phyloP scores from a whole-genome alignment of 2,329 filamentous ascomycete genomes.

The Penicillium rolfsii region DNA sequence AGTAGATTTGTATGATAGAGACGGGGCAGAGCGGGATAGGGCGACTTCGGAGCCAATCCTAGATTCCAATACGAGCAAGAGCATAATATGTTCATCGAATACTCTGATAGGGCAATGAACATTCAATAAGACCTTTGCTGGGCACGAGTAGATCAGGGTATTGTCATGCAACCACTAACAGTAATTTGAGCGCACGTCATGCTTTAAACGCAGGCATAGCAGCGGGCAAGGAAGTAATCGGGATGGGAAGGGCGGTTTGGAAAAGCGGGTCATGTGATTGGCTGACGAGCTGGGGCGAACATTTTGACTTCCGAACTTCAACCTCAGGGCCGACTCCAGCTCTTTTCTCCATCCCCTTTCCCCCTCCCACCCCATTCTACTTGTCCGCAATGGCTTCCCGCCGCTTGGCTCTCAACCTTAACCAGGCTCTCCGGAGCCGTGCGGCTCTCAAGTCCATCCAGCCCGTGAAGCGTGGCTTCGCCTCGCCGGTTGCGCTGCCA shows the following conservation, averaged over 20 bases:
- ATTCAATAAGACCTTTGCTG: background rate
- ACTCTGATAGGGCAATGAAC: background rate
- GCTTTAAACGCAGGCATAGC: background rate
- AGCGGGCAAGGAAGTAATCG: conserved; percentile 37
- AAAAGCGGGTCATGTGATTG: conserved; percentile 52
- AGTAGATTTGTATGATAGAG: conserved; percentile 35
- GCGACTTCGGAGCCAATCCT: conserved; percentile 22
- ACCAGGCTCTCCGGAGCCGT: conserved; percentile 85
- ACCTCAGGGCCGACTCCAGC: conserved; percentile 44
- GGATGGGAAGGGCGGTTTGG: conserved; percentile 42
- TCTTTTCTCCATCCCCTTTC: conserved; percentile 55
- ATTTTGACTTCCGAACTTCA: conserved; percentile 52
- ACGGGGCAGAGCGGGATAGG: background rate
- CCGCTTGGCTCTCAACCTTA: conserved; percentile 93
- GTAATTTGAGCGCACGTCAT: background rate
- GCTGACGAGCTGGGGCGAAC: conserved; percentile 44
- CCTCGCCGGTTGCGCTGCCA: conserved; percentile 74
- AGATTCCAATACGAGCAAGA: conserved; percentile 16
- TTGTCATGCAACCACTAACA: background rate
- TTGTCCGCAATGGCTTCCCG: conserved; percentile 80
- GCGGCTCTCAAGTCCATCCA: conserved; percentile 77
- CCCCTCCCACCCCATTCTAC: conserved; percentile 42
- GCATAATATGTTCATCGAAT: background rate
- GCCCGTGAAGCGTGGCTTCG: conserved; percentile 82
- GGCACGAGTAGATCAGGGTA: background rate